A percentile compares a stretch with the other conserved stretches of the same genome.
Conservation (phyloP, 192 early-diverging fungal species). For the Coemansia brasiliensis region DNA sequence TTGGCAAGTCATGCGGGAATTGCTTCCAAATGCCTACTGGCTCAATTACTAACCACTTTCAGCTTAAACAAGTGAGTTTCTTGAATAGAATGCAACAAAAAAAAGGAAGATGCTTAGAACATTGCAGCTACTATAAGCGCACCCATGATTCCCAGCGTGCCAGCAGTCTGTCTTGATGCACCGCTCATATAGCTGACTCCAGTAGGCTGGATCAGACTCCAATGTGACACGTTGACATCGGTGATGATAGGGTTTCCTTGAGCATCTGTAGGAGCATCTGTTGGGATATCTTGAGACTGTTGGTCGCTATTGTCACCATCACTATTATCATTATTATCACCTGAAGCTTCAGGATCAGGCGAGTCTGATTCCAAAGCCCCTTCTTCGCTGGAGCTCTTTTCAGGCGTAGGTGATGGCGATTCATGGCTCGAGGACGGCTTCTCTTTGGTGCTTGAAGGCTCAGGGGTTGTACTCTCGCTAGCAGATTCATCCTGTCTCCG, state of each 20-base stretch:
- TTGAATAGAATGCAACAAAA: background rate
- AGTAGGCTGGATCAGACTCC: constrained; percentile 43
- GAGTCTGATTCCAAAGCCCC: background rate
- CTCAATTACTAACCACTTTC: constrained; percentile 57
- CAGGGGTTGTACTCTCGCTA: background rate
- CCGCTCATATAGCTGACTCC: constrained; percentile 47
- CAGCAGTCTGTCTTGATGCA: constrained; percentile 5
- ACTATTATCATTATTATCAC: constrained; percentile 2
- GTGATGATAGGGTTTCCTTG: constrained; percentile 48
- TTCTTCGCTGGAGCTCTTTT: constrained; percentile 1
- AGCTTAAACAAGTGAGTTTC: background rate
- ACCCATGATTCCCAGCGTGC: constrained; percentile 2
- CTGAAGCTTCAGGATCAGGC: background rate
- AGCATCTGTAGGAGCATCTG: constrained; percentile 24
- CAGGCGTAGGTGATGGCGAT: constrained; percentile 3
- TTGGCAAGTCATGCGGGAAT: constrained; percentile 71
- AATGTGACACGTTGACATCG: constrained; percentile 32
- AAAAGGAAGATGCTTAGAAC: constrained; percentile 21
- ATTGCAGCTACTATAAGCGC: constrained; percentile 13
- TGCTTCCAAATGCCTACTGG: constrained; percentile 76
- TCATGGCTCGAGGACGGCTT: background rate
- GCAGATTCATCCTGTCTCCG: constrained; percentile 9
- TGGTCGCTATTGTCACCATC: constrained; percentile 8
- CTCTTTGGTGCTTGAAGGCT: constrained; percentile 7
- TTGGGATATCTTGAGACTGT: background rate